Evolutionary conservation across 2,329 filamentous ascomycete genomes (phyloP), one percentile per base, ranked within the genome.

Genomic region (Fusarium tjaetaba): DNA sequence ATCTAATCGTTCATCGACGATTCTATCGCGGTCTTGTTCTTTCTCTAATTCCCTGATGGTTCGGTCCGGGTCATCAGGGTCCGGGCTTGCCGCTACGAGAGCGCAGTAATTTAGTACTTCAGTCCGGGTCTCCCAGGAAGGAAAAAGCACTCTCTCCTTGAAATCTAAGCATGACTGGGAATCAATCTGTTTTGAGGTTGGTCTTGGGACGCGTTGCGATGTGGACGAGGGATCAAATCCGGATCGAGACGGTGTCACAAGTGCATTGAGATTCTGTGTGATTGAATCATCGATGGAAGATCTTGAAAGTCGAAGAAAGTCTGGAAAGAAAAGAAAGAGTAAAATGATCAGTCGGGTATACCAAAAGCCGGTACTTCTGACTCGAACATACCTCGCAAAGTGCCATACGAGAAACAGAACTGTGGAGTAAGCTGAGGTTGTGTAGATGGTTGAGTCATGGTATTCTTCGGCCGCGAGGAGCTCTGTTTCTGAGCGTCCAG

Each of bases 251-350:
- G 96, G 96, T 2, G 92, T 95, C 49, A 94, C 85, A 42, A 98
- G 88, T 3, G 94, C 94, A 85, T 98, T 98, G 70, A 99, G 90
- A 78, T 97, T 96, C 79, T 97, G 95, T 2, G 91, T 91, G 79
- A 99, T 98, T 49, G 93, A 51, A 83, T 99, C 96, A 83, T 99
- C 96, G 79, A 98, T 92, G 53, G 93, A 90, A 59, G 90, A 88
- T 72, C 96, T 91, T 15, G 96, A 98, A 74, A 96, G 83, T 43
- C 95, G 93, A 28, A 99, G 88, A 81, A 99, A 99, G 81, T 97
- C 96, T 97, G 22, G 39, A 51, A n/a, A 32, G 16, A 36, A 39
- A 57, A 56, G 6, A 22, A 30, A 30, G 45, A 22, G 20, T 48
- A 48, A 68, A 52, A 51, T 16, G 6, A 18, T 69, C 28, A 65